Evolutionary conservation across 1,284 basidiomycete species (phyloP), one percentile per base, ranked within the genome.

Genomic region (Earliella scabrosa): DNA sequence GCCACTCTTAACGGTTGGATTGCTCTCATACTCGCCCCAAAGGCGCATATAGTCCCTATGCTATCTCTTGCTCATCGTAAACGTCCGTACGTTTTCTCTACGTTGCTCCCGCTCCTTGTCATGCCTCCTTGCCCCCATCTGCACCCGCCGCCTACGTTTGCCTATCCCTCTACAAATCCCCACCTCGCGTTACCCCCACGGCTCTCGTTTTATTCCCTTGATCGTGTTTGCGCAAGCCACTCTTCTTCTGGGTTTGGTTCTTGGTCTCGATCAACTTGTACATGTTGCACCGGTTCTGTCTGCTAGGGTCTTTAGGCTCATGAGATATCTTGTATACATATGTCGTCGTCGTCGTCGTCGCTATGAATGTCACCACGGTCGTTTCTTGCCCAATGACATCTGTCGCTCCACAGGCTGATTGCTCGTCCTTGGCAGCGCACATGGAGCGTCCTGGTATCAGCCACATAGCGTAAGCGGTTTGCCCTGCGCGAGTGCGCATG

Each of bases 1-100:
- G 45, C 44, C 41, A 34, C 49, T 53, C 40, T 46, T 64, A 61
- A 43, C 66, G 66, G 66, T 63, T 60, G 40, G 58, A 62, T 60
- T 48, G 16, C 24, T 34, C 64, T 65, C 52, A 61, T 60, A 35
- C 31, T 8, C 23, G n/a, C 46, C 8, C 10, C 24, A 59, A 52
- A 45, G 43, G 32, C 21, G 23, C 39, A 39, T n/a, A 41, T 13
- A 4, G 44, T 21, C 24, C 32, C 52, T 43, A 26, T 55, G 54
- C 50, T 62, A 24, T 55, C 52, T 27, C 27, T 39, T 38, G 51
- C 56, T 32, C 50, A 38, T 46, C 52, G 48, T 52, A 53, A 54
- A 51, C 29, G 21, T 9, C 18, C 26, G 52, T 55, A 32, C 50
- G 35, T 52, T 41, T 21, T 44, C 38, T 38, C 38, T 26, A 16